Conservation (phyloP, 2,329 filamentous ascomycete genomes). For the Cytospora piceicola region DNA sequence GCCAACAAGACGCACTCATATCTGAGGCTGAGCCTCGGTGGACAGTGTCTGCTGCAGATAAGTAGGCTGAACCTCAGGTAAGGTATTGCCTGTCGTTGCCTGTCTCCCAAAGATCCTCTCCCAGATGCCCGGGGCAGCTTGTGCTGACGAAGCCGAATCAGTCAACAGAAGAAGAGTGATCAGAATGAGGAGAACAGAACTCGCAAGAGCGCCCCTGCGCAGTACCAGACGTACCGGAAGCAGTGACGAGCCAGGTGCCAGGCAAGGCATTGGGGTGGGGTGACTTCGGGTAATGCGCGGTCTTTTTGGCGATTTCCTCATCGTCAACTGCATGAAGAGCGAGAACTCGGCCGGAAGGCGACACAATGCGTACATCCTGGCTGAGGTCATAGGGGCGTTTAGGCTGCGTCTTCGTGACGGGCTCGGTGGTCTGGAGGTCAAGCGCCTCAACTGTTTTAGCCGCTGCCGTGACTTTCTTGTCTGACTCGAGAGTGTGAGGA, state of each 20-base stretch:
- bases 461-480: constrained; percentile 15
- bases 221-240: constrained; percentile 22
- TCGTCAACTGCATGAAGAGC: constrained; percentile 18
- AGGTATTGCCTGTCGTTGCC: neutral
- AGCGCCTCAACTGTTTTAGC: neutral
- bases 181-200: neutral
- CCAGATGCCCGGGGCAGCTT: constrained; percentile 16
- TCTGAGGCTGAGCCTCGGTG: neutral
- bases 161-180: neutral
- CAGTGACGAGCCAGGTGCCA: constrained; percentile 16
- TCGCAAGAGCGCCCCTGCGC: neutral
- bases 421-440: constrained; percentile 1
- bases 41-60: neutral
- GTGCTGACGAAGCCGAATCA: neutral
- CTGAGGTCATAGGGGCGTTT: constrained; percentile 13
- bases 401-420: neutral
- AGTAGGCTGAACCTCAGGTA: neutral
- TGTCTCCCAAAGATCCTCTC: constrained; percentile 23
- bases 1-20: neutral
- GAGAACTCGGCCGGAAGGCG: constrained; percentile 25
- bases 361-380: constrained; percentile 29
- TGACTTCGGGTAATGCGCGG: constrained; percentile 27
- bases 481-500: constrained; percentile 25
- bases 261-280: constrained; percentile 23
- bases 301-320: constrained; percentile 22